Evolutionary conservation across 139 green algal genomes (phyloP), one percentile per base, ranked within the genome.

Genomic region (Chlorella sp.): DNA sequence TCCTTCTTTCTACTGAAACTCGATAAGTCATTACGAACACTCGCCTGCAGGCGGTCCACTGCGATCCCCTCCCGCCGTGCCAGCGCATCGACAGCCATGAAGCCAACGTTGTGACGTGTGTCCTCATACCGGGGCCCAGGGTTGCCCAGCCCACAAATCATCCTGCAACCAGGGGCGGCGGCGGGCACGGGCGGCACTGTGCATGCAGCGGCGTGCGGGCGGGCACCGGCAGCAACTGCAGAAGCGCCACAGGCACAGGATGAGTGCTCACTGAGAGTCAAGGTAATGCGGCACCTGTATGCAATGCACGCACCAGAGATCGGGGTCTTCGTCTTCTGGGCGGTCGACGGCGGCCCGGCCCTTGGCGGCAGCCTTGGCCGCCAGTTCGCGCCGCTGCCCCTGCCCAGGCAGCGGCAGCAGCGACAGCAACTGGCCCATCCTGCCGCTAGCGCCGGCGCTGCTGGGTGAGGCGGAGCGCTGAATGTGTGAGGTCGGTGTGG

Each of bases 41-140:
- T 96, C 89, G 92, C 92, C 83, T 97, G 92, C 42, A 96, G 86
- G 64, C 95, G 94, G 73, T 93, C 93, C 53, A 95, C 86, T 22
- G 94, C 86, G 22, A 98, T 96, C 64, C 92, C 94, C 21, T 95
- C 91, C 24, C 60, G 36, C 0, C 61, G 18, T 3, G 94, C 96
- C 53, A 99, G 89, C 40, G 81, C 86, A 80, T 99, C 96, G 0
- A 99, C n/a, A 14, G 97, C 86, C 88, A 95, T 94, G 90, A 99
- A 99, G 1, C 97, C 97, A 2, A 97, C 97, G 90, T 99, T 99
- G 92, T 99, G 97, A 18, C 96, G 89, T 5, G 95, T 98, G 84
- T 94, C 88, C 5, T 92, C 93, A 77, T 98, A 99, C 28, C 90
- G 91, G 1, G 86, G 66, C 18, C 96, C 95, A n/a, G 95, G 96